phyloP scores from a whole-genome alignment of 228 moss, liverwort and hornwort genomes.

The Sphagnum fallax region DNA sequence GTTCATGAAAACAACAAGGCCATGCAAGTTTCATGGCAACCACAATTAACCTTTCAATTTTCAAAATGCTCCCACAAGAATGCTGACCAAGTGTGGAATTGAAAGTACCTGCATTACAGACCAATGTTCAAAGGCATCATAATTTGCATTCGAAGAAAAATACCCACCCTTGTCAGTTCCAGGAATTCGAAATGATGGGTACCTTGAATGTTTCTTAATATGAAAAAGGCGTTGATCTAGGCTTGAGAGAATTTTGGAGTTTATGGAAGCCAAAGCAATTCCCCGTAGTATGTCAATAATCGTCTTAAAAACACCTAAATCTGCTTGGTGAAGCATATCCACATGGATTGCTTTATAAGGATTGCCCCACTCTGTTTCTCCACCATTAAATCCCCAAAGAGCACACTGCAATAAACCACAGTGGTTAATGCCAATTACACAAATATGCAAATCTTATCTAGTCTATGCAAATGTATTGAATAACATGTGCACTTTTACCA shows the following conservation, averaged over 20 bases:
- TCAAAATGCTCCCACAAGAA: background rate
- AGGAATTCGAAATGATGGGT: constrained; percentile 1
- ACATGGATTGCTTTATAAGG: constrained; percentile 4
- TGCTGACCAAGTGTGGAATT: background rate
- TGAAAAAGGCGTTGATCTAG: constrained; percentile 2
- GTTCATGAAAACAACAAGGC: background rate
- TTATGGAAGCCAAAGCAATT: background rate
- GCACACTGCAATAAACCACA: constrained; percentile 2
- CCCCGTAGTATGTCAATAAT: background rate
- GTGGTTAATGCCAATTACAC: background rate
- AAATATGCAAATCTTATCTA: background rate
- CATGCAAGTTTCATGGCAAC: background rate
- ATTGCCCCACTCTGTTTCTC: constrained; percentile 6
- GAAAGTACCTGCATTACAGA: constrained; percentile 6
- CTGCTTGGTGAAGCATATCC: constrained; percentile 9
- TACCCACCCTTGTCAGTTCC: constrained; percentile 7
- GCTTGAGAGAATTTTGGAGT: background rate
- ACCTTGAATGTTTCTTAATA: constrained; percentile 1
- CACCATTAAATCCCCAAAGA: constrained; percentile 7
- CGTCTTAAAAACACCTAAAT: constrained; percentile 7
- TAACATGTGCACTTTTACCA: too few relatives aligned
- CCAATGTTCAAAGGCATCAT: constrained; percentile 8
- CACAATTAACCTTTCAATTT: background rate
- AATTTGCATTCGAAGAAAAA: constrained; percentile 10
- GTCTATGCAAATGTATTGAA: too few relatives aligned